phyloP scores from a whole-genome alignment of 2,329 filamentous ascomycete species.

The Colletotrichum gloeosporioides region DNA sequence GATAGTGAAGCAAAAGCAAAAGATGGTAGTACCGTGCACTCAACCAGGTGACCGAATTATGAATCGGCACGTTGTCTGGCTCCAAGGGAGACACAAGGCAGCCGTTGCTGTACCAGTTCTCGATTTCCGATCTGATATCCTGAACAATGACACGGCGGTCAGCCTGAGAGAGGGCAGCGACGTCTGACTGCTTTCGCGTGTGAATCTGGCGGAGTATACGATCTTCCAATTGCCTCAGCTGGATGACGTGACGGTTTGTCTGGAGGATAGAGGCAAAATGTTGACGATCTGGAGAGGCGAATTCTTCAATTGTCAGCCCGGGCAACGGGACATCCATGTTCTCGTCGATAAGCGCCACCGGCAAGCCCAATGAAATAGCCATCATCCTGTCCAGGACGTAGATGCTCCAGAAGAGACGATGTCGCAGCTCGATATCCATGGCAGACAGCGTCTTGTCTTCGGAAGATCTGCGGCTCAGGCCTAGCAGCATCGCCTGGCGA shows the following conservation, averaged over 20 bases:
- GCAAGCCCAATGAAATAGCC: constrained; percentile 44
- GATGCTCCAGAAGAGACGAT: constrained; percentile 50
- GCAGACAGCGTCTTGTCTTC: constrained; percentile 30
- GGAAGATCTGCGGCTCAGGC: constrained; percentile 36
- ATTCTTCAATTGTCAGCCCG: constrained; percentile 49
- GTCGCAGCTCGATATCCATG: constrained; percentile 36
- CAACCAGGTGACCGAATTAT: constrained; percentile 49
- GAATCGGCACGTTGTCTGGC: constrained; percentile 48
- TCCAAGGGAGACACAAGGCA: constrained; percentile 48
- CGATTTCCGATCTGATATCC: constrained; percentile 45
- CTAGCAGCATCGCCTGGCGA: constrained; percentile 43
- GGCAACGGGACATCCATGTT: constrained; percentile 46
- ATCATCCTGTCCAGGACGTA: constrained; percentile 52
- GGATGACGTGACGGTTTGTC: constrained; percentile 49
- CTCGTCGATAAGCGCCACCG: constrained; percentile 42
- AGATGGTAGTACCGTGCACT: constrained; percentile 49
- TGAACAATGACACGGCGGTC: constrained; percentile 37
- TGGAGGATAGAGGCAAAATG: constrained; percentile 46
- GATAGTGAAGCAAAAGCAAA: constrained; percentile 48
- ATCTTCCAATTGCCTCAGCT: constrained; percentile 48
- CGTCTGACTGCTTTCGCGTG: constrained; percentile 32
- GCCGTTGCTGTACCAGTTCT: constrained; percentile 52
- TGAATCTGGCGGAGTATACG: constrained; percentile 43
- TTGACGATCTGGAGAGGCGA: constrained; percentile 41
- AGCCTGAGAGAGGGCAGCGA: constrained; percentile 31